Conservation (phyloP, 2,329 filamentous ascomycete genomes). For the Penicillium sclerotigenum region DNA sequence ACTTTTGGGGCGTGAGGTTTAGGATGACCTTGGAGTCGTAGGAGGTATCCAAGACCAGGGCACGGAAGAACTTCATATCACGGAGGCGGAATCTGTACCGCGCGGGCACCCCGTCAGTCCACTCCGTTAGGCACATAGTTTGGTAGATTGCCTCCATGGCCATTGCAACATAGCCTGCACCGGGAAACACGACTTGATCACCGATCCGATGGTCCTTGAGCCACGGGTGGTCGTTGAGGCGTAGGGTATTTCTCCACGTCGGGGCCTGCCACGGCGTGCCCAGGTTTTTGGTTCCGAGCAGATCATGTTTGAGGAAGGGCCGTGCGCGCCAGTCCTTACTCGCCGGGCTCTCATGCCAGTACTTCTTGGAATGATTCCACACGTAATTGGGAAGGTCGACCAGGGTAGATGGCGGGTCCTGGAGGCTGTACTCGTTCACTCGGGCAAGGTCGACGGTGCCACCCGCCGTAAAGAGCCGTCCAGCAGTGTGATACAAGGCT, state of each 20-base stretch:
- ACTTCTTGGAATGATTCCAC: no score
- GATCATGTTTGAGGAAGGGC: slow-evolving; percentile 12
- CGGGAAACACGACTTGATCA: no score
- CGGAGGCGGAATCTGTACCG: slow-evolving; percentile 31
- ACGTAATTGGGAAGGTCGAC: no score
- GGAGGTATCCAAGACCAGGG: background rate
- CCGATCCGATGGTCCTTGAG: no score
- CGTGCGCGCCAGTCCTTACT: no score
- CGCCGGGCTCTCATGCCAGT: no score
- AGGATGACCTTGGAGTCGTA: background rate
- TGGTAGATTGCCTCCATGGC: no score
- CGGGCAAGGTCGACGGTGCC: background rate
- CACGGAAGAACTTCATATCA: background rate
- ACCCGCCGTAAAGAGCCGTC: background rate
- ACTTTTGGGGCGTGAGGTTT: background rate
- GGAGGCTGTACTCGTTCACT: background rate
- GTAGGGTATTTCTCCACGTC: no score
- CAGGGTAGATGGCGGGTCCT: no score
- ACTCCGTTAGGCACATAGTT: no score
- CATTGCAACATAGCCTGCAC: no score
- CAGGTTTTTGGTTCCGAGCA: slow-evolving; percentile 25
- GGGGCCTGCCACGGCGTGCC: slow-evolving; percentile 21
- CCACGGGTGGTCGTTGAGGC: no score
- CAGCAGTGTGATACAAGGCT: background rate
- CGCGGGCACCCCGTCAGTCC: slow-evolving; percentile 20